phyloP scores from a whole-genome alignment of 2,329 filamentous ascomycete species.

The Alternaria postmessia region DNA sequence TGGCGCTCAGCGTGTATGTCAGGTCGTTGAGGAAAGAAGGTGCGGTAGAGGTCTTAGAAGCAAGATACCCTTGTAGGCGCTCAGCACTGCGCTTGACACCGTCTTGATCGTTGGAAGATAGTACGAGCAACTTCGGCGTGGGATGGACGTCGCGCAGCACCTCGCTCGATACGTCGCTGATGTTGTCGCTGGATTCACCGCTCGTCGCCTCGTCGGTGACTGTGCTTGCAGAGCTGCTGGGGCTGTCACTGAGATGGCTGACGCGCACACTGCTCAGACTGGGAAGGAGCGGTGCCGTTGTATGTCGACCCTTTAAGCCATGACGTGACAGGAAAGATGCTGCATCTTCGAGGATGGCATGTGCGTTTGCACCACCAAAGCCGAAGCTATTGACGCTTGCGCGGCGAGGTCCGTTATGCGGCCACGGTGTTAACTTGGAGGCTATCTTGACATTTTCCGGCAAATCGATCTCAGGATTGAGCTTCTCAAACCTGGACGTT shows the following conservation, averaged over 20 bases:
- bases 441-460: conserved; percentile 13
- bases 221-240: conserved; percentile 8
- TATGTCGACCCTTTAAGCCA: conserved; percentile 16
- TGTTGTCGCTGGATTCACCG: conserved; percentile 6
- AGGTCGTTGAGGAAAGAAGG: conserved; percentile 8
- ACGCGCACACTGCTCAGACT: conserved; percentile 11
- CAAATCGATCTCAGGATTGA: conserved; percentile 8
- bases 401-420: conserved; percentile 36
- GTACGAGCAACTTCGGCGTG: conserved; percentile 1
- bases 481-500: conserved; percentile 6
- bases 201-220: conserved; percentile 3
- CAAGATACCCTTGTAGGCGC: conserved; percentile 11
- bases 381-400: conserved; percentile 60
- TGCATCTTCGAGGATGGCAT: conserved; percentile 30
- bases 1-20: conserved; percentile 10
- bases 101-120: conserved; percentile 15
- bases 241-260: neutral
- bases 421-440: conserved; percentile 24
- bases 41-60: neutral
- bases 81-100: conserved; percentile 11
- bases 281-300: conserved; percentile 22
- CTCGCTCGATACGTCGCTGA: conserved; percentile 11
- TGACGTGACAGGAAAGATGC: conserved; percentile 8
- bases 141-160: conserved; percentile 7
- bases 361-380: conserved; percentile 53